A percentile compares a stretch with the other conserved stretches of the same genome.
Evolutionary conservation across 2,329 filamentous ascomycete species (phyloP).

Genomic region (Sphaerostilbella broomeana): DNA sequence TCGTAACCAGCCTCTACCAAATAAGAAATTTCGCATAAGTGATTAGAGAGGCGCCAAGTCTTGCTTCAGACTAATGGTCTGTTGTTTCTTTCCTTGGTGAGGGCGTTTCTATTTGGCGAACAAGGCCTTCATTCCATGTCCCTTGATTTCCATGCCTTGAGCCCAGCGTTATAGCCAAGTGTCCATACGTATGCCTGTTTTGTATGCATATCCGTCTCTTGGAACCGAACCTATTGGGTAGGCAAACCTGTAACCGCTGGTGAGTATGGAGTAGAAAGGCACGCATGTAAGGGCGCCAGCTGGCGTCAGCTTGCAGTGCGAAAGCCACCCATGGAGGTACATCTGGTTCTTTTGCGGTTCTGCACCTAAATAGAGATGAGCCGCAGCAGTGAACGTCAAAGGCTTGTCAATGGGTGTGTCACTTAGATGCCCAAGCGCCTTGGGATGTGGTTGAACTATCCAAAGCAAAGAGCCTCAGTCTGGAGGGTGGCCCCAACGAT

Average conservation of each 20-base stretch:
- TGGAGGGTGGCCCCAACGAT: not conserved
- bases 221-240: no score
- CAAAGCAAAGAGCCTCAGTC: constrained; percentile 1
- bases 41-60: no score
- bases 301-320: not conserved
- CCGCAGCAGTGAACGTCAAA: not conserved
- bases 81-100: no score
- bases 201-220: no score
- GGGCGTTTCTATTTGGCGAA: no score
- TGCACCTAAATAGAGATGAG: not conserved
- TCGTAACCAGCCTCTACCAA: no score
- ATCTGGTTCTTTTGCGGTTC: not conserved
- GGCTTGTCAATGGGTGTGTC: not conserved
- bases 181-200: no score
- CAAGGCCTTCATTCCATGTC: no score
- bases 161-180: no score
- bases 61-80: no score
- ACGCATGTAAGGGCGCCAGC: not conserved
- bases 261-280: not conserved
- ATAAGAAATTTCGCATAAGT: no score
- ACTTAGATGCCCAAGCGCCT: not conserved
- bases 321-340: not conserved
- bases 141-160: no score
- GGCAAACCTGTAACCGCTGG: not conserved
- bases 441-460: not conserved